Base-by-base conservation (phyloP, 345 rosid species). In the Punica granatum region DNA sequence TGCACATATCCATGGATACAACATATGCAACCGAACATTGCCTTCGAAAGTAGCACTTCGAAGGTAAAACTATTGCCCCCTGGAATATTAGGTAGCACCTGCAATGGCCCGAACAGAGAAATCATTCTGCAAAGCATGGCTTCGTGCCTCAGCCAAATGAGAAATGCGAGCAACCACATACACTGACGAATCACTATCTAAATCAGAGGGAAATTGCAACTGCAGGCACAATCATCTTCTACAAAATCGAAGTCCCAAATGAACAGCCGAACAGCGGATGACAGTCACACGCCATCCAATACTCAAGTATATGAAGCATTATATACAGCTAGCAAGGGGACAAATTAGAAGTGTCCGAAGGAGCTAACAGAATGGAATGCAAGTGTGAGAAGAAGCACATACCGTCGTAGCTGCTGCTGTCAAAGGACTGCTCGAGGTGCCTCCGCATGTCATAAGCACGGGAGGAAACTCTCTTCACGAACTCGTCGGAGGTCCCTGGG, bases 401-500 rank as follows among this genome's bases (percentile, higher is more conserved):
- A 94, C 99, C 96, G 39, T 94, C 99, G 69, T 90, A 91, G 85
- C 96, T 94, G 82, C 89, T 85, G 77, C 80, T 78, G 67, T 94
- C 97, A 63, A 94, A 85, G 26, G 84, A 75, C 78, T 91, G 95
- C 14, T 94, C 90, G 33, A 94, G 75, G 75, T 89, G 83, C 69
- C 97, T 82, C 59, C 99, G 92, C 90, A 94, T 94, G 68, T 85
- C 96, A 64, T 94, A 94, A 63, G 99, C 99, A 72, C 99, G 96
- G 30, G 99, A 94, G 1, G 99, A 90, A 8, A 91, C 96, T 74
- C 69, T 83, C 82, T 83, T 85, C 54, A 94, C 83, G 70, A 90
- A 90, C 85, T 89, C 99, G 53, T 82, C 77, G 19, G 96, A 86
- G 31, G 84, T 87, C 43, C 95, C 86, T 1, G 97, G 97, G 71